These are phyloP conservation scores for Epithele typhae DNA, from an alignment of 768 basidiomycete species.

Conservation along the genomic window DNA sequence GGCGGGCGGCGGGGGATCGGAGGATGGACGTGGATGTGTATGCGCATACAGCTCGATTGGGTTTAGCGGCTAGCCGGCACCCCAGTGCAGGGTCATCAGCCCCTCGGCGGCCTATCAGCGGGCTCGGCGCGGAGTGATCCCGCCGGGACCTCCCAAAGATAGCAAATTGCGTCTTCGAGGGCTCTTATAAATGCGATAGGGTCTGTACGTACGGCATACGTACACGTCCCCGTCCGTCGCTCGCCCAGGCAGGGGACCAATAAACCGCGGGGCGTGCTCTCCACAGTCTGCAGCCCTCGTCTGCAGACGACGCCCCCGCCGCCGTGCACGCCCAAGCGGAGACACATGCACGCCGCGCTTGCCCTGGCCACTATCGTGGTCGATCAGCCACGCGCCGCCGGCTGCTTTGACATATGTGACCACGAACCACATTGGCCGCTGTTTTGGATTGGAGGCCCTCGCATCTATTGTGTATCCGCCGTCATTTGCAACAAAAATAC, in stretches of 20 bases:
- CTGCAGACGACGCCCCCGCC: too few relatives aligned
- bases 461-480: not conserved
- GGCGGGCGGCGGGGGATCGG: not conserved
- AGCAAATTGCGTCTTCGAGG: not conserved
- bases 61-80: slow-evolving; percentile 2
- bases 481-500: slow-evolving; percentile 7
- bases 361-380: too few relatives aligned
- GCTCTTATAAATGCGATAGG: not conserved
- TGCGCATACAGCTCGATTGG: slow-evolving; percentile 5
- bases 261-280: too few relatives aligned
- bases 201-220: not conserved
- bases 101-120: slow-evolving; percentile 1
- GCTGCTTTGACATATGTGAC: too few relatives aligned
- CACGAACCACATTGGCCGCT: slow-evolving; percentile 18
- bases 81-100: too few relatives aligned
- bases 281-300: too few relatives aligned
- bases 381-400: too few relatives aligned
- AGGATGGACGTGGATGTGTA: slow-evolving; percentile 8
- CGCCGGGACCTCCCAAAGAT: not conserved
- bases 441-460: slow-evolving; percentile 16
- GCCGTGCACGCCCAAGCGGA: too few relatives aligned
- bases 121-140: slow-evolving; percentile 2
- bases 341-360: too few relatives aligned
- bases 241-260: not conserved
- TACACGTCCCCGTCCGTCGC: too few relatives aligned